Evolutionary conservation across 2,329 filamentous ascomycete genomes (phyloP), one percentile per base, ranked within the genome.

Genomic region (Fusarium pseudoanthophilum): DNA sequence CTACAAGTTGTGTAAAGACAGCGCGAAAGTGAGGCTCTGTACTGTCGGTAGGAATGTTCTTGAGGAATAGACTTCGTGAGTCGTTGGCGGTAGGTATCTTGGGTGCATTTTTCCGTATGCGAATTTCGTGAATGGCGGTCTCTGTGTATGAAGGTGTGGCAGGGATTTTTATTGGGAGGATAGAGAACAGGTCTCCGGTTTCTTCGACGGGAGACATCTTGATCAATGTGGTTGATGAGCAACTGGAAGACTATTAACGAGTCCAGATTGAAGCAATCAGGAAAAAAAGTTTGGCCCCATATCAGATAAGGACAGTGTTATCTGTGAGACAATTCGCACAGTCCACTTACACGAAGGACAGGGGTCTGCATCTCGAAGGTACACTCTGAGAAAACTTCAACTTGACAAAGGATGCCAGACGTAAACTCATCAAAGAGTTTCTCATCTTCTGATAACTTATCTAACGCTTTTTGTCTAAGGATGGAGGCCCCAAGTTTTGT

Each of bases 11-110:
- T 2, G 89, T 84, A 75, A 98, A 97, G 0, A 98, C 84, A 46
- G 91, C 87, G 49, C 94, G 91, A 46, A 98, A 87, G 77, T 95
- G 93, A 2, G 86, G 82, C 64, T 94, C 91, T 9, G 94, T 97
- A 67, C 94, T 92, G 79, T 98, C 95, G 71, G 92, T 87, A 11
- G 96, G 96, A 2, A 97, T 84, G 78, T 99, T 98, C 72, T 95
- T 93, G n/a, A 97, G 80, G 83, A 97, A 99, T 24, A 99, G 87
- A 69, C 93, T 95, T 76, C 95, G 91, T 21, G 90, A 85, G 76
- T 95, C 92, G 81, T 93, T 88, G 61, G 88, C 86, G 13, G 92
- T 92, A 20, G 93, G 90, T 45, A 93, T 88, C 83, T 92, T 94
- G 69, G 95, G 95, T 51, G 91, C 88, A 82, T 98, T 95, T 62